Evolutionary conservation across 257 asterid species (phyloP).

Genomic region (Jacaranda mimosifolia): DNA sequence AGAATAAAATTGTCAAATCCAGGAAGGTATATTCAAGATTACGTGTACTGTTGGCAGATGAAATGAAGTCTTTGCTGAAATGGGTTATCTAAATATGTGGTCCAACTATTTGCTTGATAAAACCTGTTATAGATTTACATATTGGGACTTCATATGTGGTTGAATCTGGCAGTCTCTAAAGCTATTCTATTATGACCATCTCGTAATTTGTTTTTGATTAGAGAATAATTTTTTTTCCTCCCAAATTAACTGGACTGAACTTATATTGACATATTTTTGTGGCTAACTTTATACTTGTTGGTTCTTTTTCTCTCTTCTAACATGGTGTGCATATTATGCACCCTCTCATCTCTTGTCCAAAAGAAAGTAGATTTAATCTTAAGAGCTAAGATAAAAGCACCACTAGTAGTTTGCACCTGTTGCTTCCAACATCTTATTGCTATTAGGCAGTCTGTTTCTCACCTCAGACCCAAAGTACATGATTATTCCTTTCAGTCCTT

Average conservation of each 20-base stretch:
- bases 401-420: slow-evolving; percentile 1
- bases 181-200: background rate
- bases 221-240: background rate
- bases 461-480: background rate
- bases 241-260: background rate
- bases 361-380: background rate
- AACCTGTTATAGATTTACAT: no score
- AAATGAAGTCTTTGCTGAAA: no score
- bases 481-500: background rate
- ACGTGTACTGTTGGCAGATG: no score
- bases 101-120: no score
- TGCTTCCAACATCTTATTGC: background rate
- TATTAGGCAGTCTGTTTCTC: background rate
- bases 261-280: background rate
- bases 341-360: background rate
- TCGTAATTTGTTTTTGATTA: background rate
- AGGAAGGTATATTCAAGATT: no score
- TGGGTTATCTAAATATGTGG: no score
- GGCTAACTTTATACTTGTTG: background rate
- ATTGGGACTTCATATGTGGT: no score
- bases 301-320: background rate
- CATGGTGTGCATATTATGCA: slow-evolving; percentile 1
- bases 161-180: no score
- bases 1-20: no score
- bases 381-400: background rate